A percentile compares a stretch with the other conserved stretches of the same genome.
Conservation (phyloP, 352 stramenopile species). For the Phytophthora sp. region DNA sequence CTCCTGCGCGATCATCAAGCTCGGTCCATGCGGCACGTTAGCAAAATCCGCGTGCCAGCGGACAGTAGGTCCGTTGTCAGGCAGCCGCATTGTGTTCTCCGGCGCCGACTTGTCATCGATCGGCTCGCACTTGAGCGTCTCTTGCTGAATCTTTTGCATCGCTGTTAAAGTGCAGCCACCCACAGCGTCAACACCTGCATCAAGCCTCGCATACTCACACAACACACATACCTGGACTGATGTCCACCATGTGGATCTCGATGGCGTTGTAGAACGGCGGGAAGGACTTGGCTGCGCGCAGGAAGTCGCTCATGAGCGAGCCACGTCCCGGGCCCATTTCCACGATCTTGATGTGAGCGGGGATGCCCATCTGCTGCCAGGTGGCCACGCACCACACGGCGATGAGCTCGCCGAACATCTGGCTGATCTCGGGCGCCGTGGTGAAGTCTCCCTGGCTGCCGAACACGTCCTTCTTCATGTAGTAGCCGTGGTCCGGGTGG, state of each 20-base stretch:
- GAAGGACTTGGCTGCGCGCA: conserved; percentile 90
- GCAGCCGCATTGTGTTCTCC: conserved; percentile 57
- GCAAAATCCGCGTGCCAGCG: conserved; percentile 90
- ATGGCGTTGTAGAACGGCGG: conserved; percentile 86
- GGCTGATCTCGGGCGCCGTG: conserved; percentile 93
- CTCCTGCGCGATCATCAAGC: conserved; percentile 93
- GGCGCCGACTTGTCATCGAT: conserved; percentile 34
- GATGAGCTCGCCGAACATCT: conserved; percentile 94
- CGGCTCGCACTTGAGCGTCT: conserved; percentile 67
- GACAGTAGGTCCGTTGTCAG: conserved; percentile 53
- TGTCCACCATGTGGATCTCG: conserved; percentile 93
- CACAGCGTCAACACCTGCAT: conserved; percentile 2
- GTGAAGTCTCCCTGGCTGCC: conserved; percentile 93
- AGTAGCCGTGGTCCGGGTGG: conserved; percentile 95
- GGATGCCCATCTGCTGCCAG: conserved; percentile 90
- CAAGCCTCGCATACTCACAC: background rate
- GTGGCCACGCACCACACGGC: conserved; percentile 92
- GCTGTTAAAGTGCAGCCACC: conserved; percentile 25
- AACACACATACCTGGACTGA: conserved; percentile 64
- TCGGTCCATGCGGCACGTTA: conserved; percentile 78
- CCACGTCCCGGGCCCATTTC: conserved; percentile 93
- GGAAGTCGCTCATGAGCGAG: conserved; percentile 94
- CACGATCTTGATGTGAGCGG: conserved; percentile 80
- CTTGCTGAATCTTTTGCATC: conserved; percentile 91
- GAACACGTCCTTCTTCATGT: conserved; percentile 95